Base-by-base conservation (phyloP, 345 rosid species). In the Lumnitzera racemosa region DNA sequence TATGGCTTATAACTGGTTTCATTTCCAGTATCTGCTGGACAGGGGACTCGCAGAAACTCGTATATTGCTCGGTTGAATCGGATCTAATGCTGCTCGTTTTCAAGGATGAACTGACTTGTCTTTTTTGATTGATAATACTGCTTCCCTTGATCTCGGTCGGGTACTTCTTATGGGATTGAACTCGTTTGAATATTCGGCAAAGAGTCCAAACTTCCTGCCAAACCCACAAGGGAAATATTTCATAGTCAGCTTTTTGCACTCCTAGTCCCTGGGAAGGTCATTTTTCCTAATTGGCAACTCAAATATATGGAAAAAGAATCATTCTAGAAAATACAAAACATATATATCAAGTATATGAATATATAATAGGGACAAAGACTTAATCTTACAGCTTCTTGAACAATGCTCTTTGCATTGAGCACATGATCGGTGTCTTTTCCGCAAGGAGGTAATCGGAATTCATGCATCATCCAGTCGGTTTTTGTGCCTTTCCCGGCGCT, bases 381-480 rank as follows among this genome's bases (percentile, higher is more conserved):
- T 24, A 48, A 29, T 55, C 96, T 83, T 72, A 88, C 96, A n/a
- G 92, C 88, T 80, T 83, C 77, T 24, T 61, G 86, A 13, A 76
- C 67, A 25, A 63, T 46, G 55, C 55, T 57, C 1, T 46, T 61
- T 61, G 48, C 25, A 15, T 15, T 15, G 15, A 59, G 52, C 36
- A 24, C 36, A 15, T 46, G 49, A 1, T 46, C 31, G 53, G 61
- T 15, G 25, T 9, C 51, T 53, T 77, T 72, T 0, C 56, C 51
- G 50, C 55, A 61, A 0, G 80, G 70, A 0, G 96, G 88, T 36
- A 85, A 85, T 46, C 96, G 88, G 57, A 83, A 88, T 63, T 88
- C 96, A 12, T 88, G 92, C 96, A 88, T 88, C 96, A 88, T 88
- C 96, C 96, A 88, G 56, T 88, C 90, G n/a, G 96, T 88, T 76